These are phyloP conservation scores for Alternaria triticina DNA, from an alignment of 2,329 filamentous ascomycete species.

Conservation along the genomic window DNA sequence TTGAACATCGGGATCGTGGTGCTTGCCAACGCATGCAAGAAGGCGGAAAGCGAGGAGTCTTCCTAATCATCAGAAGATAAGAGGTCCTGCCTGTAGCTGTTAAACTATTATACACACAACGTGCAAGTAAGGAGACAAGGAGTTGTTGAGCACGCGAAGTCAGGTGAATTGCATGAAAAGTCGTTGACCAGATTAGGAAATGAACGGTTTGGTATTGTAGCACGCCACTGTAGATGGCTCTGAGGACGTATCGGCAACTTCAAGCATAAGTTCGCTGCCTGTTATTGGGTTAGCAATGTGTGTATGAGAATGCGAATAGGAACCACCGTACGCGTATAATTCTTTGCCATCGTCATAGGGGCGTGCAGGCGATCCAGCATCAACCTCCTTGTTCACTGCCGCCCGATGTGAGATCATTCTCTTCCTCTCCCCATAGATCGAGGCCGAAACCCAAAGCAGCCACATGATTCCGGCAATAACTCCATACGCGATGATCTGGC, in stretches of 20 bases:
- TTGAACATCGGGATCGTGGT: background rate
- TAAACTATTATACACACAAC: too few relatives aligned
- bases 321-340: constrained; percentile 18
- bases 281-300: background rate
- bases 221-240: background rate
- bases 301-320: too few relatives aligned
- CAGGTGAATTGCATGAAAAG: background rate
- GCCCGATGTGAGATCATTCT: constrained; percentile 7
- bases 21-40: background rate
- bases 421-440: constrained; percentile 37
- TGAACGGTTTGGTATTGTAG: constrained; percentile 4
- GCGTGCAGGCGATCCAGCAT: background rate
- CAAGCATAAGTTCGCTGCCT: background rate
- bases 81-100: background rate
- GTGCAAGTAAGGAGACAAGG: too few relatives aligned
- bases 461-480: constrained; percentile 44
- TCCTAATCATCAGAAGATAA: background rate
- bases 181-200: too few relatives aligned
- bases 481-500: constrained; percentile 43
- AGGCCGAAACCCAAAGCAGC: constrained; percentile 39
- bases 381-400: constrained; percentile 14
- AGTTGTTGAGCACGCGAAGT: background rate
- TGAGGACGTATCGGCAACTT: background rate
- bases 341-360: constrained; percentile 19
- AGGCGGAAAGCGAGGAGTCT: background rate